These are phyloP conservation scores for Cynara cardunculus DNA, from an alignment of 129 eudicot species.

Conservation along the genomic window DNA sequence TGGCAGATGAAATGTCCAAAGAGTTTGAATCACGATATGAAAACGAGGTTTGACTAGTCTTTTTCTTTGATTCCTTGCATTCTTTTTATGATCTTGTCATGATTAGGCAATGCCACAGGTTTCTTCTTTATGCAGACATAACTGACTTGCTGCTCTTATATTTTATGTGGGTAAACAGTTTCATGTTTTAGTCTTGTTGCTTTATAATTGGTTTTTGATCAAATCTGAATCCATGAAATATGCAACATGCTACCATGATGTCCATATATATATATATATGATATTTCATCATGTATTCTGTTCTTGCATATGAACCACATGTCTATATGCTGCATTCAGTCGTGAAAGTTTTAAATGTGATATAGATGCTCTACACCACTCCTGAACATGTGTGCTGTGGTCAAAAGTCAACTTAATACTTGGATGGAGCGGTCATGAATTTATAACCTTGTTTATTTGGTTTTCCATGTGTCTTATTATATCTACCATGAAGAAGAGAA, in stretches of 20 bases:
- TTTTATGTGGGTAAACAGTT: neutral
- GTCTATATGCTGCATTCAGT: too few species aligned
- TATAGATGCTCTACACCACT: too few species aligned
- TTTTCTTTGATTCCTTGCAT: neutral
- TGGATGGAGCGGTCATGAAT: too few species aligned
- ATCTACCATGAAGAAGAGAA: too few species aligned
- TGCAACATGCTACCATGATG: neutral
- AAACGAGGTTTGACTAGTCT: conserved; percentile 37
- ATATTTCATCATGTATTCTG: too few species aligned
- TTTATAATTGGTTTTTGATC: neutral
- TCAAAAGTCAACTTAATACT: too few species aligned
- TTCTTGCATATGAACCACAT: too few species aligned
- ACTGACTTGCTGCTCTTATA: neutral
- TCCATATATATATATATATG: too few species aligned
- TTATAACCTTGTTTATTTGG: too few species aligned
- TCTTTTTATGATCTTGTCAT: neutral
- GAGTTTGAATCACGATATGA: conserved; percentile 32
- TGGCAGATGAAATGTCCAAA: conserved; percentile 33
- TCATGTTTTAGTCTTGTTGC: neutral
- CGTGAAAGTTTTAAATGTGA: too few species aligned
- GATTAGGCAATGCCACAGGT: neutral
- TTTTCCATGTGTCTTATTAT: too few species aligned
- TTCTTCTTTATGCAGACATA: neutral
- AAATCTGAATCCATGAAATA: neutral
- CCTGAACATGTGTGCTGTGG: too few species aligned